Percentiles rank a stretch among this genome's conserved stretches.
Conservation (phyloP, 768 basidiomycete genomes). For the Phanerodontia chrysosporium region DNA sequence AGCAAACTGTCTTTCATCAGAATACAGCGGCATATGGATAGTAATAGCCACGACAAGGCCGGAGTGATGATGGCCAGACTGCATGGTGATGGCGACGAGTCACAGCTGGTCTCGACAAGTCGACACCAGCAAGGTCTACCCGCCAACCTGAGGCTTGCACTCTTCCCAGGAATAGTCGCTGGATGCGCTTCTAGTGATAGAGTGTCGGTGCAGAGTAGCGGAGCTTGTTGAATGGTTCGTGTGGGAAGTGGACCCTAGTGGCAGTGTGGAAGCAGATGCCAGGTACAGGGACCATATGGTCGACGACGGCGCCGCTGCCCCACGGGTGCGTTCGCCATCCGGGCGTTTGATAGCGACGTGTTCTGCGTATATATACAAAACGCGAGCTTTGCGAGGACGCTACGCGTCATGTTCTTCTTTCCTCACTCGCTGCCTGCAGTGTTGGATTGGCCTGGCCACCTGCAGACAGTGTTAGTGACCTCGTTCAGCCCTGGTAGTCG, state of each 20-base stretch:
- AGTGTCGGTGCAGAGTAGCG: background rate
- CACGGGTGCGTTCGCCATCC: background rate
- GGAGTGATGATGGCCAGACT: no score
- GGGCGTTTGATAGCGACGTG: conserved; percentile 8
- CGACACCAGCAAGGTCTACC: no score
- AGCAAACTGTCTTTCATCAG: no score
- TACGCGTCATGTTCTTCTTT: background rate
- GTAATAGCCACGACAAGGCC: no score
- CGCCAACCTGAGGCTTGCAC: background rate
- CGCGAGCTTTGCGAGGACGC: background rate
- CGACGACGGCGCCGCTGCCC: background rate
- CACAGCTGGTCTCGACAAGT: no score
- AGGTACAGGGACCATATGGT: conserved; percentile 1
- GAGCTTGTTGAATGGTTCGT: background rate
- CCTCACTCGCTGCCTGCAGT: background rate
- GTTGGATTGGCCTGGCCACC: background rate
- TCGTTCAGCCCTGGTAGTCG: background rate
- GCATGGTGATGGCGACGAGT: no score
- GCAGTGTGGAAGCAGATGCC: background rate
- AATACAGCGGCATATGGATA: no score
- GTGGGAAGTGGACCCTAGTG: background rate
- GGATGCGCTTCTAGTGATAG: background rate
- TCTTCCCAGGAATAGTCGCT: background rate
- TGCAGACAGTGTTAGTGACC: conserved; percentile 1
- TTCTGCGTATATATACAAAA: background rate